A percentile compares a stretch with the other conserved stretches of the same genome.
Evolutionary conservation across 768 basidiomycete species (phyloP).

Genomic region (Leccinum barrowsii): DNA sequence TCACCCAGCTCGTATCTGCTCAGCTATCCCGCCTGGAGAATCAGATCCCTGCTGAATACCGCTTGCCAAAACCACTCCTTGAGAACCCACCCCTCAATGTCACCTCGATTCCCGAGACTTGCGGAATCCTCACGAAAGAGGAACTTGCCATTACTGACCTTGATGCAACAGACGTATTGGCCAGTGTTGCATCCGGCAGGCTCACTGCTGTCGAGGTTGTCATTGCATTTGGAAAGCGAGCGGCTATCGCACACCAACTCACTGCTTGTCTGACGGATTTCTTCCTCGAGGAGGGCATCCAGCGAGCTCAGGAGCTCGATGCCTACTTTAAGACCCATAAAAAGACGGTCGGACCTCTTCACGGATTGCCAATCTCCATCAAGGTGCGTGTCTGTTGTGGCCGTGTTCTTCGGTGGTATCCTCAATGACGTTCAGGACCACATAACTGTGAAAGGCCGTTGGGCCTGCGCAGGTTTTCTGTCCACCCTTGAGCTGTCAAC

Average conservation of each 20-base stretch:
- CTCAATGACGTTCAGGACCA: constrained; percentile 30
- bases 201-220: constrained; percentile 39
- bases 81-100: constrained; percentile 31
- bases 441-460: constrained; percentile 39
- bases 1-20: constrained; percentile 16
- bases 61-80: constrained; percentile 15
- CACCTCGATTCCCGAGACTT: constrained; percentile 29
- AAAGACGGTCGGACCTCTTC: constrained; percentile 40
- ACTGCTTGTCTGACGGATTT: constrained; percentile 39
- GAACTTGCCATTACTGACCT: constrained; percentile 35
- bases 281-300: constrained; percentile 42
- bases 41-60: constrained; percentile 22
- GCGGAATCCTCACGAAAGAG: constrained; percentile 30
- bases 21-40: constrained; percentile 19
- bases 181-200: constrained; percentile 26
- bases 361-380: constrained; percentile 39
- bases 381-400: constrained; percentile 28
- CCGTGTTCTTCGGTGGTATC: neutral
- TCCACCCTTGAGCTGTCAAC: constrained; percentile 22
- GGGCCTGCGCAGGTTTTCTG: constrained; percentile 35
- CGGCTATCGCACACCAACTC: constrained; percentile 50
- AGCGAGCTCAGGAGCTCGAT: constrained; percentile 41
- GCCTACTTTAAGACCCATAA: constrained; percentile 36
- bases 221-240: constrained; percentile 46
- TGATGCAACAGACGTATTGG: constrained; percentile 34